These are phyloP conservation scores for Megacollybia platyphylla DNA, from an alignment of 1,284 basidiomycete species.

Conservation along the genomic window DNA sequence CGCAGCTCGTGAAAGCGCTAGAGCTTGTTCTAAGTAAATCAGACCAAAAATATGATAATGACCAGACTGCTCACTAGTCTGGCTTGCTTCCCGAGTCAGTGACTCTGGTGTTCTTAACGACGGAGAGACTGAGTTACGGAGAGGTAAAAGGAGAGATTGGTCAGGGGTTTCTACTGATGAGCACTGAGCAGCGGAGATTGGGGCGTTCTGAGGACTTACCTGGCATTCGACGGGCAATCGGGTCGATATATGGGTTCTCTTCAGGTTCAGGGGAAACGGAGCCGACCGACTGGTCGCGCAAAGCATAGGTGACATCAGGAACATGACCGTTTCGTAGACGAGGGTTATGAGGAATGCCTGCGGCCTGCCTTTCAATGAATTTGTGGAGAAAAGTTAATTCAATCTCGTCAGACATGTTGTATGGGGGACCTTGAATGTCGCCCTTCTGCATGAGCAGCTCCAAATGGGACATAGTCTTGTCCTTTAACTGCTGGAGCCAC, in stretches of 20 bases:
- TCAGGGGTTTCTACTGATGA: constrained; percentile 6
- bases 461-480: constrained; percentile 75
- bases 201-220: no score
- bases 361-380: constrained; percentile 64
- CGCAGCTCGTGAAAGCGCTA: constrained; percentile 30
- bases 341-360: constrained; percentile 62
- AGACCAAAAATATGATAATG: constrained; percentile 6
- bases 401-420: constrained; percentile 64
- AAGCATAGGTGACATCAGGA: constrained; percentile 7
- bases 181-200: no score
- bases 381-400: constrained; percentile 66
- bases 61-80: constrained; percentile 22
- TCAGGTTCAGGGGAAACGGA: constrained; percentile 10
- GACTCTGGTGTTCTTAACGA: constrained; percentile 8
- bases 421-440: constrained; percentile 69
- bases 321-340: constrained; percentile 42
- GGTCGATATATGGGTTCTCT: constrained; percentile 2
- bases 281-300: constrained; percentile 10
- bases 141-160: constrained; percentile 3
- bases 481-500: constrained; percentile 73
- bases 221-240: no score
- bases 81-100: constrained; percentile 12
- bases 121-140: constrained; percentile 2
- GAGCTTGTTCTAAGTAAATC: constrained; percentile 23
- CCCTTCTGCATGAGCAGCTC: constrained; percentile 76